These are phyloP conservation scores for Corymbia citriodora DNA, from an alignment of 441 rosid species.

Conservation along the genomic window DNA sequence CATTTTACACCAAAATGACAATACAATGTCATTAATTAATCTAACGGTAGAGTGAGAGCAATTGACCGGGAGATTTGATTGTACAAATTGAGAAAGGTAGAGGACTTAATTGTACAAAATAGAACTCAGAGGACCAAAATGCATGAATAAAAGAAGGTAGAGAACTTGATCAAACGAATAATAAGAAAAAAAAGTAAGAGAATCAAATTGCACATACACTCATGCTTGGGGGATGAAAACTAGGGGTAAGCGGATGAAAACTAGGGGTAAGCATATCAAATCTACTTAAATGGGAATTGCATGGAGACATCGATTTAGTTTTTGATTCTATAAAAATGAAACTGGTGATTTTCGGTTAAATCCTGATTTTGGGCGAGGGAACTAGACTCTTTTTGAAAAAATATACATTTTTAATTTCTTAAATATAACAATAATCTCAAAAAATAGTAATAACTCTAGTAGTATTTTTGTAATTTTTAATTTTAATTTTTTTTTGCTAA, in stretches of 20 bases:
- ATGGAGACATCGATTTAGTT: too few relatives aligned
- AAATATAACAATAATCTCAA: too few relatives aligned
- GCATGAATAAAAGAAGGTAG: neutral
- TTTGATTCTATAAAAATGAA: too few relatives aligned
- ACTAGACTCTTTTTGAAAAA: too few relatives aligned
- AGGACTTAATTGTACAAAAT: neutral
- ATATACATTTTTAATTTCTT: too few relatives aligned
- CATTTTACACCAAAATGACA: neutral
- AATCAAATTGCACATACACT: neutral
- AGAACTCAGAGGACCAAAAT: neutral
- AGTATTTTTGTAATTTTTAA: too few relatives aligned
- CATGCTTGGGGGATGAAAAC: neutral
- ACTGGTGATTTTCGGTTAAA: too few relatives aligned
- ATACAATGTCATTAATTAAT: neutral
- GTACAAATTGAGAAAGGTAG: fast-evolving
- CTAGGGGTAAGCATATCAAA: neutral
- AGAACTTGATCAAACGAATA: neutral
- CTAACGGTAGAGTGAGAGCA: fast-evolving
- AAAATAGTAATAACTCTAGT: too few relatives aligned
- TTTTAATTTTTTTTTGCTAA: too few relatives aligned
- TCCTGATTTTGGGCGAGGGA: too few relatives aligned
- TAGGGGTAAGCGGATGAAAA: too few relatives aligned
- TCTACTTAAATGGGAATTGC: too few relatives aligned
- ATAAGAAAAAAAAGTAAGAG: neutral
- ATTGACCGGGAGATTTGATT: fast-evolving